A percentile compares a stretch with the other conserved stretches of the same genome.
Evolutionary conservation across 2,329 filamentous ascomycete genomes (phyloP).

Genomic region (Trichoderma sp.): DNA sequence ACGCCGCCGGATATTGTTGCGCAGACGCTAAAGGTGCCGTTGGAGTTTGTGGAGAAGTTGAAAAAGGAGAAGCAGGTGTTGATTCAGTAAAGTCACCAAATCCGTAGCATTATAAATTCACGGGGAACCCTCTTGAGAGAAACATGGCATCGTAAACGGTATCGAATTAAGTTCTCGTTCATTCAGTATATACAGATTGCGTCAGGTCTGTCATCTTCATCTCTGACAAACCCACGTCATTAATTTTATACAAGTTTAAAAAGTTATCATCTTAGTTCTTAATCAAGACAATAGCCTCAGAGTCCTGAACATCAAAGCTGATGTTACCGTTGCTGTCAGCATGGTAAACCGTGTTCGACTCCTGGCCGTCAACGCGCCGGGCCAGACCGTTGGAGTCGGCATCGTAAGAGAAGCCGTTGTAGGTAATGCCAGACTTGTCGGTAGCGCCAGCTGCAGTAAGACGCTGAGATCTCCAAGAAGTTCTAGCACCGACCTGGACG

Average conservation of each 20-base stretch:
- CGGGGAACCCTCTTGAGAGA: not conserved
- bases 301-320: slow-evolving; percentile 30
- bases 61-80: slow-evolving; percentile 68
- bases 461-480: slow-evolving; percentile 29
- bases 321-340: slow-evolving; percentile 29
- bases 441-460: slow-evolving; percentile 32
- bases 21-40: slow-evolving; percentile 60
- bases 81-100: slow-evolving; percentile 27
- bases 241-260: not conserved
- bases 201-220: not conserved
- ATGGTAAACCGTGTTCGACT: slow-evolving; percentile 24
- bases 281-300: slow-evolving; percentile 33
- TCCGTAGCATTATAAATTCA: not conserved
- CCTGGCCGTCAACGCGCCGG: slow-evolving; percentile 7
- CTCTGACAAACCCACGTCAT: not conserved
- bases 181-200: slow-evolving; percentile 2
- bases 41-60: slow-evolving; percentile 58
- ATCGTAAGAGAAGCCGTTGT: slow-evolving; percentile 33
- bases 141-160: not conserved
- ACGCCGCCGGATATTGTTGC: slow-evolving; percentile 67
- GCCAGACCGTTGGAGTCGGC: slow-evolving; percentile 30
- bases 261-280: not conserved
- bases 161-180: not conserved
- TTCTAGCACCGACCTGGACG: slow-evolving; percentile 27
- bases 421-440: slow-evolving; percentile 31